Evolutionary conservation across 345 rosid species (phyloP), one percentile per base, ranked within the genome.

Genomic region (Euphorbia tirucalli): DNA sequence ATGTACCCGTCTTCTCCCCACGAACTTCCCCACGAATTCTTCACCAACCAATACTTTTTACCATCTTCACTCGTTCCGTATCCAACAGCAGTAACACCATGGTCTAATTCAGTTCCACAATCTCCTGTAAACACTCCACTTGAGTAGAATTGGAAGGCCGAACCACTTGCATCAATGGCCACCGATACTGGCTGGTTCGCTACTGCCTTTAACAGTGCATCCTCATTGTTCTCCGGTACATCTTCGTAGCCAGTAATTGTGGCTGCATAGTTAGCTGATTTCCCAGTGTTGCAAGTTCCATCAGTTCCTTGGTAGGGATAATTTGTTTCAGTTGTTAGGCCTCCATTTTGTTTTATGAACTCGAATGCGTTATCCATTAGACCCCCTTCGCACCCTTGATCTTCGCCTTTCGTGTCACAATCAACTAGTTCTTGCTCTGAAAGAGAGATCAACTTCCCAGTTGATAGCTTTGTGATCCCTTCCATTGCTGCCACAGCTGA

Each of bases 401-500:
- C 58, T 1, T 1, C 65, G 0, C 61, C 73, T 4, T 37, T 61
- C 46, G 57, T 61, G 66, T 73, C 88, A 30, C 94, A 86, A 32
- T 87, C 91, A 30, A 84, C 73, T 31, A 82, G 71, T 46, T 89
- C 85, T 72, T 85, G 90, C 72, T 80, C 85, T 0, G 88, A 85
- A 18, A 83, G 77, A 28, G 87, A 74, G 14, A 76, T 49, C 56
- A 86, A 77, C 21, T 80, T 71, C 16, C 81, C 83, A 4, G 82
- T 72, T 15, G 75, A 72, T 57, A 85, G 79, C 58, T 75, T 75
- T 71, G 80, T 77, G 30, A 79, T 44, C 18, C 88, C 88, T 80
- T 87, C 89, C 67, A 82, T 75, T 35, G 89, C 92, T 1, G 89
- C 88, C 3, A 83, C 80, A 0, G 86, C 85, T 0, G 93, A 81